phyloP scores from a whole-genome alignment of 495 filamentous ascomycete species.

The Lichina pygmaea region DNA sequence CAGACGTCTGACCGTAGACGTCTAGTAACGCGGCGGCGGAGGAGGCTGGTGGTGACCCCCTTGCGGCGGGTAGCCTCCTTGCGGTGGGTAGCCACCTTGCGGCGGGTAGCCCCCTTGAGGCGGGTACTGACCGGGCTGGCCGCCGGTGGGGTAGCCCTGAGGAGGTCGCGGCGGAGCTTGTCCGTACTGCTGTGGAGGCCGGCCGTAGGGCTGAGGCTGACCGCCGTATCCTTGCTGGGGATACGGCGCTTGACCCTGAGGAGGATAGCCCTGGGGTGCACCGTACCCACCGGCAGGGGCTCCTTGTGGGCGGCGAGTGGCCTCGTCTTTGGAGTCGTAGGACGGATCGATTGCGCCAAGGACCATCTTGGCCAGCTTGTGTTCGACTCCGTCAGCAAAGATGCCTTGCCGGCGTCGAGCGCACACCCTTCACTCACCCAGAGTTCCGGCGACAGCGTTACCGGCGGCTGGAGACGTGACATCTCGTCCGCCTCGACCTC shows the following conservation, averaged over 20 bases:
- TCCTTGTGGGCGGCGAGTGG: slow-evolving; percentile 10
- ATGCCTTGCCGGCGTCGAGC: neutral
- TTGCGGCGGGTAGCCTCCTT: neutral
- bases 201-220: neutral
- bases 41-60: neutral
- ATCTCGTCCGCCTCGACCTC: slow-evolving; percentile 31
- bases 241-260: neutral
- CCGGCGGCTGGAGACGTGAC: slow-evolving; percentile 23
- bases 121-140: neutral
- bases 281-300: neutral
- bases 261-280: neutral
- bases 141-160: neutral
- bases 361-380: slow-evolving; percentile 38
- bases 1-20: too few relatives aligned
- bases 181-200: neutral
- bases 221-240: slow-evolving; percentile 1
- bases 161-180: neutral
- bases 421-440: slow-evolving; percentile 20
- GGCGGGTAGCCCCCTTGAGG: neutral
- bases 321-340: slow-evolving; percentile 40
- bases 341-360: slow-evolving; percentile 39
- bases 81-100: neutral
- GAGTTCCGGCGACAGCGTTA: slow-evolving; percentile 34
- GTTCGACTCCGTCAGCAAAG: neutral
- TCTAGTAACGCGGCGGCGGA: neutral